phyloP scores from a whole-genome alignment of 2,329 filamentous ascomycete genomes.

The Trichoderma citrinoviride region DNA sequence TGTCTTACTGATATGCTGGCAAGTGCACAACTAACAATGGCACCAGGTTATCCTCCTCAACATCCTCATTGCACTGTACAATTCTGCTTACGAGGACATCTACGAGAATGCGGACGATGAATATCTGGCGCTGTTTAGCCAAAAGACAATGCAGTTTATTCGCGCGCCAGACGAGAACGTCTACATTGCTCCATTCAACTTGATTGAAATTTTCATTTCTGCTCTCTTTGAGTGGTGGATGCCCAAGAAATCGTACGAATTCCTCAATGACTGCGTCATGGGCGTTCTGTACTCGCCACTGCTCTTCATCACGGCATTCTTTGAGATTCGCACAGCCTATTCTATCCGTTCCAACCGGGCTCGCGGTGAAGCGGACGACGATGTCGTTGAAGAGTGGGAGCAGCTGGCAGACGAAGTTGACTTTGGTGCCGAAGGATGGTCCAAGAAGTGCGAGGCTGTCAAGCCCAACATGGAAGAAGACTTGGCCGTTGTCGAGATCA shows the following conservation, averaged over 20 bases:
- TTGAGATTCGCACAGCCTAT: conserved; percentile 65
- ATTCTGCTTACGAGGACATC: conserved; percentile 93
- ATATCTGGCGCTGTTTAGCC: conserved; percentile 87
- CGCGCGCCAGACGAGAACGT: conserved; percentile 97
- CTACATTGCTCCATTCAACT: conserved; percentile 92
- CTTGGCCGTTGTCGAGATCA: conserved; percentile 67
- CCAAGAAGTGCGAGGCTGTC: conserved; percentile 70
- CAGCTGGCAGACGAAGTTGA: conserved; percentile 70
- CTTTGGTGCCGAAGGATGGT: conserved; percentile 82
- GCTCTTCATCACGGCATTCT: conserved; percentile 71
- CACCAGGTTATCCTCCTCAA: conserved; percentile 72
- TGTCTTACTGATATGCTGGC: not conserved
- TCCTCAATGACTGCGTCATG: conserved; percentile 88
- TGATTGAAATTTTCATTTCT: conserved; percentile 81
- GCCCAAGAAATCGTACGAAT: conserved; percentile 67
- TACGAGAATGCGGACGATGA: conserved; percentile 93
- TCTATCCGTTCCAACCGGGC: conserved; percentile 70
- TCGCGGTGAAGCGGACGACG: conserved; percentile 84
- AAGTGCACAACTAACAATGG: not conserved
- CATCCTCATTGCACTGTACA: conserved; percentile 95
- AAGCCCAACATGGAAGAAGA: conserved; percentile 83
- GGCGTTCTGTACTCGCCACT: conserved; percentile 79
- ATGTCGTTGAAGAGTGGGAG: conserved; percentile 90
- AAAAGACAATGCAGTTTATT: conserved; percentile 96
- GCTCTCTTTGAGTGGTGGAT: conserved; percentile 95